Evolutionary conservation across 495 filamentous ascomycete species (phyloP).

Genomic region (Aspergillus avenaceus): DNA sequence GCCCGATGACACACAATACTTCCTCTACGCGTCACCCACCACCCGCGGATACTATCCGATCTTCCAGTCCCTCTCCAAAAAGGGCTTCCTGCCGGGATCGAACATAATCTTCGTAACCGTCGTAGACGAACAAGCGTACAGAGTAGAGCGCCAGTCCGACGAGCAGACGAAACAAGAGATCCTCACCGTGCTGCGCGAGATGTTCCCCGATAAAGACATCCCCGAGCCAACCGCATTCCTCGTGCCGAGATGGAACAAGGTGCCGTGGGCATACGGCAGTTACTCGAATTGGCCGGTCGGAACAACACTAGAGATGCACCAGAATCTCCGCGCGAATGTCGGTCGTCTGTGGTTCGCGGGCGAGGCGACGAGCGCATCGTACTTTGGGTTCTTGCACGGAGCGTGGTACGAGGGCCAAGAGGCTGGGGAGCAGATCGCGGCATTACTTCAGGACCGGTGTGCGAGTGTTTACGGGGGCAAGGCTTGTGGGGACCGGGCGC

Average conservation of each 20-base stretch:
- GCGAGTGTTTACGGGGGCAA: not conserved
- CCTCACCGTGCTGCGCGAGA: constrained; percentile 55
- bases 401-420: constrained; percentile 58
- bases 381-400: constrained; percentile 69
- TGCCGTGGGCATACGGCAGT: constrained; percentile 64
- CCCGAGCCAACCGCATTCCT: constrained; percentile 68
- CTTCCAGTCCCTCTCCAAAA: constrained; percentile 59
- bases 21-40: constrained; percentile 62
- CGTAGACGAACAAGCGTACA: constrained; percentile 54
- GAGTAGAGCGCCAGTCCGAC: constrained; percentile 58
- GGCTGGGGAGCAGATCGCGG: constrained; percentile 48
- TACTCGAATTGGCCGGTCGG: constrained; percentile 72
- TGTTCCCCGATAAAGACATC: constrained; percentile 58
- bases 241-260: constrained; percentile 65
- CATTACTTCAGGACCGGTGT: constrained; percentile 14
- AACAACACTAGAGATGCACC: constrained; percentile 61
- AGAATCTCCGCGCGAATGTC: constrained; percentile 65
- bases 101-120: constrained; percentile 69
- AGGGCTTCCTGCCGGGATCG: constrained; percentile 57
- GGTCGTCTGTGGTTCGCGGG: constrained; percentile 67
- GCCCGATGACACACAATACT: constrained; percentile 60
- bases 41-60: constrained; percentile 66
- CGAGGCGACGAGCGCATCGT: constrained; percentile 63
- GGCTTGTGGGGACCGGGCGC: constrained; percentile 10
- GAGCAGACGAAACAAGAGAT: constrained; percentile 56